These are phyloP conservation scores for Aspergillus fumigatus DNA, from an alignment of 2,329 filamentous ascomycete species.

Conservation along the genomic window DNA sequence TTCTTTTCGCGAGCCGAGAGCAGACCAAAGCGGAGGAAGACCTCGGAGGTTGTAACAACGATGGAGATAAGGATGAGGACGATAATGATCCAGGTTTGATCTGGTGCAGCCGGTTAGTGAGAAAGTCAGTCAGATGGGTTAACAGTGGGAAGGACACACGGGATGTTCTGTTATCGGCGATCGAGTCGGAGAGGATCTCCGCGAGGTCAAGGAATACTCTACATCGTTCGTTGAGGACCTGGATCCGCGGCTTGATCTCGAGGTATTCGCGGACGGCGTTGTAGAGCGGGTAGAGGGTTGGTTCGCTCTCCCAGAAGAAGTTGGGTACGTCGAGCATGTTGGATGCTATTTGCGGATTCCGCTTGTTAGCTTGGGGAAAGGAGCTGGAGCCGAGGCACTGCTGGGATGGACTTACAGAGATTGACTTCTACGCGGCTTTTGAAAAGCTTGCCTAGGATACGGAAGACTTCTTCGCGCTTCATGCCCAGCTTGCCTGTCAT, in stretches of 20 bases:
- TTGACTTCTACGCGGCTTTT: constrained; percentile 96
- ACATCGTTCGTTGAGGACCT: constrained; percentile 95
- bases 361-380: constrained; percentile 13
- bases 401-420: constrained; percentile 65
- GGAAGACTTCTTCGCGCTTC: constrained; percentile 86
- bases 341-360: constrained; percentile 56
- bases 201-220: constrained; percentile 94
- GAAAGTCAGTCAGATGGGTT: not conserved
- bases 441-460: constrained; percentile 84
- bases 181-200: constrained; percentile 87
- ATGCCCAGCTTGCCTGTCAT: constrained; percentile 87
- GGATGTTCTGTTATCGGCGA: constrained; percentile 93
- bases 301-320: constrained; percentile 98
- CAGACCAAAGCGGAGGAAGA: constrained; percentile 78
- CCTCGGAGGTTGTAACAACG: constrained; percentile 83
- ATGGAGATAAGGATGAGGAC: constrained; percentile 88
- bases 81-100: constrained; percentile 97
- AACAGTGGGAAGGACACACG: constrained; percentile 34
- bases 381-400: not conserved
- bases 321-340: constrained; percentile 95
- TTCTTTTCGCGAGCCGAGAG: constrained; percentile 41
- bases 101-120: constrained; percentile 21
- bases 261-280: constrained; percentile 93
- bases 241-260: constrained; percentile 92
- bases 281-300: constrained; percentile 90